These are phyloP conservation scores for Musa acuminata DNA, from an alignment of 176 grass and related monocot species.

Conservation along the genomic window DNA sequence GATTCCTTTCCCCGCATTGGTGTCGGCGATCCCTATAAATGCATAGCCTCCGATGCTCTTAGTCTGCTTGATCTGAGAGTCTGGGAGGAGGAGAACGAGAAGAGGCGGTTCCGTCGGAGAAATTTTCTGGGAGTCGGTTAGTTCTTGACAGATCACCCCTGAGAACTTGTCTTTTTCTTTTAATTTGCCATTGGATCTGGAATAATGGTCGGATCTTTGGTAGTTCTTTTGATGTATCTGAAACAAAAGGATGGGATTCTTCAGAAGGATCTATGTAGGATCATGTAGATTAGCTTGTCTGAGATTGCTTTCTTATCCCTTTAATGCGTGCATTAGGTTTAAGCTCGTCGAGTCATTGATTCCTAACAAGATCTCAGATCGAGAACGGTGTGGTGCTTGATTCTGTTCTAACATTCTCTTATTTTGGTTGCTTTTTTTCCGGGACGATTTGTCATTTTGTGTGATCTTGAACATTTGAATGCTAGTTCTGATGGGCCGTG, in stretches of 20 bases:
- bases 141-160: not conserved
- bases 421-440: no score
- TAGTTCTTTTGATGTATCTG: not conserved
- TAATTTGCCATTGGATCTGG: not conserved
- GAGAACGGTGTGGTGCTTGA: not conserved
- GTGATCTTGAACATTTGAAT: not conserved
- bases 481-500: not conserved
- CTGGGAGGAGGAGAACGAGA: not conserved
- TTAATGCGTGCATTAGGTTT: slow-evolving; percentile 2
- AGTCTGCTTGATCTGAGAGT: no score
- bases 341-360: not conserved
- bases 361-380: not conserved
- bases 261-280: not conserved
- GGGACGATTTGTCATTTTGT: not conserved
- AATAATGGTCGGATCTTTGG: not conserved
- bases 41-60: no score
- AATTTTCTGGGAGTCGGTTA: not conserved
- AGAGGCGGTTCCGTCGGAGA: not conserved
- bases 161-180: not conserved
- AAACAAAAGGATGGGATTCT: not conserved
- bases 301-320: not conserved
- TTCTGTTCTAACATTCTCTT: not conserved
- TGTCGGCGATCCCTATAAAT: no score
- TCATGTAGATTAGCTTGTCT: not conserved
- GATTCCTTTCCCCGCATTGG: no score